These are phyloP conservation scores for Mycena citricolor DNA, from an alignment of 1,284 basidiomycete species.

Conservation along the genomic window DNA sequence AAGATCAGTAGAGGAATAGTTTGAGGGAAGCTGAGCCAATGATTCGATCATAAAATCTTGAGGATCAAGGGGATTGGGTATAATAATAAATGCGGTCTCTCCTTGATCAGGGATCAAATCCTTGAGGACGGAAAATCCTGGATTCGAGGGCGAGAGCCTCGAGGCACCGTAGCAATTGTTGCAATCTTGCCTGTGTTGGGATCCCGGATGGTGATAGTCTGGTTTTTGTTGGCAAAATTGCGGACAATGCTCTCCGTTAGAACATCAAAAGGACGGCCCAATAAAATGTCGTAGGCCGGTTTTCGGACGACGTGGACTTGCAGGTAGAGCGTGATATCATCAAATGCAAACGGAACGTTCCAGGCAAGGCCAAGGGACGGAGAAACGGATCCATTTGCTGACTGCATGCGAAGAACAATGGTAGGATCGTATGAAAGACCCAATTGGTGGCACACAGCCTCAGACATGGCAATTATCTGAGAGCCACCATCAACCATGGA, in stretches of 20 bases:
- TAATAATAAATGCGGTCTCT: too few species aligned
- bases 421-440: constrained; percentile 1
- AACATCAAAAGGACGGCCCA: constrained; percentile 35
- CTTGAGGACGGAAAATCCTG: too few species aligned
- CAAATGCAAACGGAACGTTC: constrained; percentile 28
- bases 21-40: too few species aligned
- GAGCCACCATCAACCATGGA: neutral
- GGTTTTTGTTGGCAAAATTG: constrained; percentile 23
- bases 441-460: too few species aligned
- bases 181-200: constrained; percentile 26
- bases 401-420: neutral
- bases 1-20: too few species aligned
- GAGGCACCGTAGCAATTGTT: constrained; percentile 26
- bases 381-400: neutral
- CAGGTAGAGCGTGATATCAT: constrained; percentile 24
- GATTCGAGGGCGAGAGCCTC: too few species aligned
- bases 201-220: constrained; percentile 27
- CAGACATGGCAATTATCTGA: neutral
- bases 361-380: neutral
- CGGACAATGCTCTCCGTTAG: constrained; percentile 26
- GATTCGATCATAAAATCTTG: too few species aligned
- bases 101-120: too few species aligned
- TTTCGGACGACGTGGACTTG: constrained; percentile 29
- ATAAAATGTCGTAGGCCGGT: constrained; percentile 32
- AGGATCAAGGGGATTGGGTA: too few species aligned